A percentile compares a stretch with the other conserved stretches of the same genome.
phyloP scores from a whole-genome alignment of 805 yeast genomes.

The Ogataea parapolymorpha region DNA sequence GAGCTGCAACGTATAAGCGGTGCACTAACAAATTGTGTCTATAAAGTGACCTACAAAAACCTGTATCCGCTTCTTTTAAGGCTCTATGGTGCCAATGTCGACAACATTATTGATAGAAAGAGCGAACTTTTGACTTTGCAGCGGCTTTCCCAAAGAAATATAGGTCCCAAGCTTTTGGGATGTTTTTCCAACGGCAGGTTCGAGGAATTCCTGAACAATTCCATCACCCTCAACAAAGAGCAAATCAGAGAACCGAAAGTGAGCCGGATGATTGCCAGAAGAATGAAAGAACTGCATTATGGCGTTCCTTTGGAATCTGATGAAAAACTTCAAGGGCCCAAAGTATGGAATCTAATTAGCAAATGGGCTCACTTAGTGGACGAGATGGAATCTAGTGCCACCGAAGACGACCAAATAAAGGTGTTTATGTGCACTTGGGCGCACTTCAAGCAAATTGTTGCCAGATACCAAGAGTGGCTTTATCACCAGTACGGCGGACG shows the following conservation, averaged over 20 bases:
- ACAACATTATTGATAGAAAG: conserved; percentile 80
- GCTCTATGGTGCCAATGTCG: conserved; percentile 86
- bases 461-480: conserved; percentile 62
- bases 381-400: conserved; percentile 38
- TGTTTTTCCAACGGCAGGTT: conserved; percentile 90
- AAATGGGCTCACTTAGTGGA: conserved; percentile 64
- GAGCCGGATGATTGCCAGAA: conserved; percentile 82
- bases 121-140: conserved; percentile 69
- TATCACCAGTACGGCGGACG: conserved; percentile 43
- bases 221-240: conserved; percentile 67
- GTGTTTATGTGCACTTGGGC: conserved; percentile 46
- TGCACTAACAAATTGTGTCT: conserved; percentile 90
- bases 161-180: conserved; percentile 88
- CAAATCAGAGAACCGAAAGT: conserved; percentile 75
- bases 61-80: conserved; percentile 67
- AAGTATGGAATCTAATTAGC: conserved; percentile 62
- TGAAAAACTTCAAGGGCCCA: conserved; percentile 62
- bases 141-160: conserved; percentile 69
- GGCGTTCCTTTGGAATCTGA: conserved; percentile 62
- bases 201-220: conserved; percentile 87
- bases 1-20: conserved; percentile 73
- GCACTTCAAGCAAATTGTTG: conserved; percentile 46
- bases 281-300: conserved; percentile 92
- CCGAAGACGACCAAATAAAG: conserved; percentile 35
- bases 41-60: conserved; percentile 48